These are phyloP conservation scores for Vanderwaltozyma tropicalis DNA, from an alignment of 805 yeast species.

Conservation along the genomic window DNA sequence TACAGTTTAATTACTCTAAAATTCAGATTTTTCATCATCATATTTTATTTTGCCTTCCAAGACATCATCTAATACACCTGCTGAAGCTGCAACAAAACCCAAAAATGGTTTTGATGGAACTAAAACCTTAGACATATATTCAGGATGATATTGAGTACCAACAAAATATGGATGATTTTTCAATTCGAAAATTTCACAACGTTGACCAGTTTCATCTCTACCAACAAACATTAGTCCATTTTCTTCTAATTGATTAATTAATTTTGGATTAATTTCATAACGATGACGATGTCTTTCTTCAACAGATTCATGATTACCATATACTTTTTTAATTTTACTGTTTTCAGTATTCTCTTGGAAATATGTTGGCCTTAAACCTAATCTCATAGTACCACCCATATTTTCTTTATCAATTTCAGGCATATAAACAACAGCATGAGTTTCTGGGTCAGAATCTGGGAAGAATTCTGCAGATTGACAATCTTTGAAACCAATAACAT, in stretches of 20 bases:
- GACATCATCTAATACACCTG: slow-evolving; percentile 67
- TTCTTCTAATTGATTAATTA: slow-evolving; percentile 60
- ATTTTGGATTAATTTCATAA: slow-evolving; percentile 87
- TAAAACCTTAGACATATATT: slow-evolving; percentile 88
- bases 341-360: slow-evolving; percentile 60
- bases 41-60: slow-evolving; percentile 31
- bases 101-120: slow-evolving; percentile 94
- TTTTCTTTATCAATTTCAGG: slow-evolving; percentile 94
- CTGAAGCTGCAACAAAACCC: slow-evolving; percentile 89
- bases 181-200: slow-evolving; percentile 91
- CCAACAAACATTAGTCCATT: slow-evolving; percentile 88
- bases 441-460: slow-evolving; percentile 45
- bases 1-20: not conserved
- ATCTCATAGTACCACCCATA: slow-evolving; percentile 97
- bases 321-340: slow-evolving; percentile 64
- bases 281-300: slow-evolving; percentile 96
- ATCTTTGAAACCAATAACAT: slow-evolving; percentile 53
- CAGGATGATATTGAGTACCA: slow-evolving; percentile 97
- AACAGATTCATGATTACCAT: slow-evolving; percentile 59
- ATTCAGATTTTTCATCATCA: slow-evolving; percentile 3
- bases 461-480: slow-evolving; percentile 79
- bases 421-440: slow-evolving; percentile 81
- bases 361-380: slow-evolving; percentile 82
- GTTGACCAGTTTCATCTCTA: slow-evolving; percentile 75
- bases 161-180: slow-evolving; percentile 81